Base-by-base conservation (phyloP, 441 rosid species). In the Pelargonium australe region DNA sequence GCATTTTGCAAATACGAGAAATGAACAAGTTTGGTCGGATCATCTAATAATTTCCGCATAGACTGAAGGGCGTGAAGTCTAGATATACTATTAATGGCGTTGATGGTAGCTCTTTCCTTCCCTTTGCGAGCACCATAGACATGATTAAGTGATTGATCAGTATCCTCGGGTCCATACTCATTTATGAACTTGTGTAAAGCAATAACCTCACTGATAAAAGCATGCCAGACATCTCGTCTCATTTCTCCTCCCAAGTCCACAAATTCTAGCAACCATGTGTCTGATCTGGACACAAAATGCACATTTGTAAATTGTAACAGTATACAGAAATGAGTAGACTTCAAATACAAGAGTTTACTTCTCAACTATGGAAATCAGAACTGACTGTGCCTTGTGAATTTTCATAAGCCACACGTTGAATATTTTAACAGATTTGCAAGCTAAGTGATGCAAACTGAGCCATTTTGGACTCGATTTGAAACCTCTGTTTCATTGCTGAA, bases 151-250 rank as follows among this genome's bases (percentile, higher is more conserved):
- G 92, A 86, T 63, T 70, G 74, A 75, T 87, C 92, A 75, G 67
- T 74, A 64, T 85, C 89, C 55, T 78, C 85, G 14, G 97, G 97
- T 72, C 90, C 97, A 76, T 82, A 90, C 68, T 87, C 93, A 67
- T 66, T 58, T 43, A 88, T 77, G 76, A 95, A 95, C 82, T 86
- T 82, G 83, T 91, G 97, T 68, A 89, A 73, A 16, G 97, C 83
- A 72, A 87, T 83, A 70, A 95, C 88, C 84, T 95, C 99, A 76
- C 75, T 77, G 44, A 95, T 80, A 68, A 90, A 86, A 64, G 97
- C 95, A 83, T 91, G 89, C 97, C 97, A 95, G 61, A 84, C 88
- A 83, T 91, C 97, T 76, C 99, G 82, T 84, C 99, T 86, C 76
- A 85, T 75, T 73, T 95, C 99, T 73, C 96, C 91, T 70, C 99